Conservation (phyloP, 2,329 filamentous ascomycete species). For the Myriosclerotinia duriaeana region DNA sequence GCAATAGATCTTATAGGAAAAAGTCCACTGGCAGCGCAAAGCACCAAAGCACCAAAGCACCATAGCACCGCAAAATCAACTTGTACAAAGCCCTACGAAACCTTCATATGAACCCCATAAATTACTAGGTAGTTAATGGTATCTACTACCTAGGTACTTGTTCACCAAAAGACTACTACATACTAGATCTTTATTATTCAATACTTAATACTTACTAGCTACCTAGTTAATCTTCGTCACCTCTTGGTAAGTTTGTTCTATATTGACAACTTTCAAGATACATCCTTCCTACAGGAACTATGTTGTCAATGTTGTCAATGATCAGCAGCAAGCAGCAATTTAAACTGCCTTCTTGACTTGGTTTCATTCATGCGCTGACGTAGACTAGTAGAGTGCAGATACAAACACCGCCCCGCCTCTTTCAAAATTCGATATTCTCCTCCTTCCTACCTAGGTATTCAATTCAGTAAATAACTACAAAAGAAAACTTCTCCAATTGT, state of each 20-base stretch:
- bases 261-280: constrained; percentile 5
- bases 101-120: no score
- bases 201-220: constrained; percentile 7
- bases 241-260: constrained; percentile 5
- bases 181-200: no score
- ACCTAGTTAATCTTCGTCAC: neutral
- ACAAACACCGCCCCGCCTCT: constrained; percentile 36
- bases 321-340: no score
- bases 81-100: neutral
- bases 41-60: neutral
- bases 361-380: constrained; percentile 38
- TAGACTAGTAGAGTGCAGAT: constrained; percentile 38
- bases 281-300: neutral
- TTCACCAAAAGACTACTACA: neutral
- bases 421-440: constrained; percentile 23
- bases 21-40: neutral
- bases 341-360: constrained; percentile 11
- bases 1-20: constrained; percentile 7
- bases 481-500: constrained; percentile 9
- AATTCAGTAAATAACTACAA: constrained; percentile 22
- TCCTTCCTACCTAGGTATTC: constrained; percentile 22
- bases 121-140: no score
- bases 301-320: neutral
- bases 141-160: no score
- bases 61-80: neutral